phyloP scores from a whole-genome alignment of 2,329 filamentous ascomycete species.

The Chrysoporthe puriensis region DNA sequence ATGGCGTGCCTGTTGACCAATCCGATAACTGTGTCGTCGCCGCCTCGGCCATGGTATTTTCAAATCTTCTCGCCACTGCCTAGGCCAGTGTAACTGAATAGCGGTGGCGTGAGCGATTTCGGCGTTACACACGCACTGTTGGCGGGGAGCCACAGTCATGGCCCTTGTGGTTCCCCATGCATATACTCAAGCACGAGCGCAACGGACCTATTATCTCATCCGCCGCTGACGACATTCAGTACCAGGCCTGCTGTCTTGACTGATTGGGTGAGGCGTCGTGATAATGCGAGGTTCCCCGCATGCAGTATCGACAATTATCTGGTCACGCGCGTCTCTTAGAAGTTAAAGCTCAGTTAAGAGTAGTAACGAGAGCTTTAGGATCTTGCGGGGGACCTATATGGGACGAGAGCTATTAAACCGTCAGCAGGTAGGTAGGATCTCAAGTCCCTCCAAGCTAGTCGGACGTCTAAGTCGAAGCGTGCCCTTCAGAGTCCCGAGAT shows the following conservation, averaged over 20 bases:
- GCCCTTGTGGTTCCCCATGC: no score
- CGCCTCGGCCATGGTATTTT: no score
- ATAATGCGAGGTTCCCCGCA: not conserved
- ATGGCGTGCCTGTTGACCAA: not conserved
- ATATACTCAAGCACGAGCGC: no score
- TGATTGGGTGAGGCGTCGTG: not conserved
- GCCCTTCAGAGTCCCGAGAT: not conserved
- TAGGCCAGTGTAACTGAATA: no score
- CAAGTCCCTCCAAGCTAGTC: no score
- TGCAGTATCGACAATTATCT: not conserved
- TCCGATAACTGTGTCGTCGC: not conserved
- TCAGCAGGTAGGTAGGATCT: no score
- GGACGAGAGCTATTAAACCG: not conserved
- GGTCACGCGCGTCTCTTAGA: not conserved
- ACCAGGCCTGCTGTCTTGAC: not conserved
- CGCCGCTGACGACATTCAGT: not conserved
- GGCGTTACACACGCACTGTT: no score
- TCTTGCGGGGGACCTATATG: not conserved
- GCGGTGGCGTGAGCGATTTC: no score
- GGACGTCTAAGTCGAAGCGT: no score
- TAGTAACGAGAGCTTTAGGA: not conserved
- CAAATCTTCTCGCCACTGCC: no score
- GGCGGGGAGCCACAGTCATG: no score
- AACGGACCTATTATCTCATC: not conserved
- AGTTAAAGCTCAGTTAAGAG: not conserved